Conservation (phyloP, 2,329 filamentous ascomycete species). For the Stemphylium vesicarium region DNA sequence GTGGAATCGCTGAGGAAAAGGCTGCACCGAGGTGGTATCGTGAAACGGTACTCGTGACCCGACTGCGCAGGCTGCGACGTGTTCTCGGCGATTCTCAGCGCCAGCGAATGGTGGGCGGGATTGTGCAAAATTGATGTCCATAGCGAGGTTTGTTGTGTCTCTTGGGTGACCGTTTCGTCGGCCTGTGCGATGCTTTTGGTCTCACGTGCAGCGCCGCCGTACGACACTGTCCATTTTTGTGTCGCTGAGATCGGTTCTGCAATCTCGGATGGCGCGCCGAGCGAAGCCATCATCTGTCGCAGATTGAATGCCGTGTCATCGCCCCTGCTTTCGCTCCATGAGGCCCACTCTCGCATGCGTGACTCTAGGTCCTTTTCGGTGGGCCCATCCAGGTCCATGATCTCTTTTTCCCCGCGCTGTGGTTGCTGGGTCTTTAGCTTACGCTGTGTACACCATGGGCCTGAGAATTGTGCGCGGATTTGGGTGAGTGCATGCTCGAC, state of each 20-base stretch:
- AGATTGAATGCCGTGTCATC: conserved; percentile 38
- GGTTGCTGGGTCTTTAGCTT: conserved; percentile 29
- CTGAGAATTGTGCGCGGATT: conserved; percentile 35
- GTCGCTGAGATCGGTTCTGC: conserved; percentile 25
- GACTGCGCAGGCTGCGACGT: conserved; percentile 7
- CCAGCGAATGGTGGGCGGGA: conserved; percentile 27
- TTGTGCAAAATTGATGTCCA: conserved; percentile 44
- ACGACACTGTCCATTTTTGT: conserved; percentile 37
- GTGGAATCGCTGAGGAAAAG: conserved; percentile 58
- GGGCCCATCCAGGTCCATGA: conserved; percentile 25
- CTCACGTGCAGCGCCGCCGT: conserved; percentile 26
- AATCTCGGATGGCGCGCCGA: conserved; percentile 30
- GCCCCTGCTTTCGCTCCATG: conserved; percentile 27
- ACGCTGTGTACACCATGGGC: conserved; percentile 35
- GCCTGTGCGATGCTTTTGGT: conserved; percentile 12
- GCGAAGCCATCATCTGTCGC: conserved; percentile 45
- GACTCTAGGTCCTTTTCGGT: conserved; percentile 39
- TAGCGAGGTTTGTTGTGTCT: conserved; percentile 22
- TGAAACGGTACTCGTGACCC: conserved; percentile 42
- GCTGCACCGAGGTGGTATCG: conserved; percentile 57
- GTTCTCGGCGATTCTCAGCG: conserved; percentile 30
- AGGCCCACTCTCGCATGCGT: conserved; percentile 39
- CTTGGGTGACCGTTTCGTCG: conserved; percentile 9
- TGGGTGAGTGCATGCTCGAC: conserved; percentile 51
- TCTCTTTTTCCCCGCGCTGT: conserved; percentile 14